Evolutionary conservation across 345 rosid species (phyloP), one percentile per base, ranked within the genome.

Genomic region (Brassica juncea): DNA sequence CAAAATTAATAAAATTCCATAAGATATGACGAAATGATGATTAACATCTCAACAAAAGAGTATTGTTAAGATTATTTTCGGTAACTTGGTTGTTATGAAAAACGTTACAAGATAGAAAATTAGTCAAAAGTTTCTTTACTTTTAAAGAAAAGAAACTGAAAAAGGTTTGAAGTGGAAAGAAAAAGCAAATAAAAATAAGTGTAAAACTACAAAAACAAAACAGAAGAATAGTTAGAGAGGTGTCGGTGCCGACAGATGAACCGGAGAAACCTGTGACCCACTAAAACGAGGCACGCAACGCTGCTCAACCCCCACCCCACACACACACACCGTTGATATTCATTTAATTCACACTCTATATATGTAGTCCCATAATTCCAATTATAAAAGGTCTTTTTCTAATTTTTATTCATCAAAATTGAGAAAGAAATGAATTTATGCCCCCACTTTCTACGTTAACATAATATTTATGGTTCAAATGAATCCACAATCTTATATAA

Each of bases 181-280:
- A 39, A 39, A 39, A 39, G 4, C 12, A 39, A 39, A 39, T 37
- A 39, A 60, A 69, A 68, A 44, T 19, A 47, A 30, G 63, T 23
- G 58, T n/a, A 57, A 59, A 68, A 47, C 34, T 31, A 59, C 16
- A 76, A 60, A 30, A 52, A 71, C 42, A 52, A 15, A 69, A 60
- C 31, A 44, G 27, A 68, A 6, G 74, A 70, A 71, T 71, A 77
- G 76, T 32, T 34, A 66, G 77, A 68, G 62, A 47, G 15, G 82
- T 57, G 82, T 79, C 82, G 82, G 78, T 79, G 78, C 82, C 82
- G 82, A 79, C 82, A 73, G 73, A 28, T 66, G 54, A 72, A 79
- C 73, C 70, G 78, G 77, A 73, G 69, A 52, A 73, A 73, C 39
- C 75, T 73, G 82, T 73, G 68, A 73, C 69, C 70, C 77, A 73